A percentile compares a stretch with the other conserved stretches of the same genome.
phyloP scores from a whole-genome alignment of 2,329 filamentous ascomycete genomes.

The Periconia digitata region DNA sequence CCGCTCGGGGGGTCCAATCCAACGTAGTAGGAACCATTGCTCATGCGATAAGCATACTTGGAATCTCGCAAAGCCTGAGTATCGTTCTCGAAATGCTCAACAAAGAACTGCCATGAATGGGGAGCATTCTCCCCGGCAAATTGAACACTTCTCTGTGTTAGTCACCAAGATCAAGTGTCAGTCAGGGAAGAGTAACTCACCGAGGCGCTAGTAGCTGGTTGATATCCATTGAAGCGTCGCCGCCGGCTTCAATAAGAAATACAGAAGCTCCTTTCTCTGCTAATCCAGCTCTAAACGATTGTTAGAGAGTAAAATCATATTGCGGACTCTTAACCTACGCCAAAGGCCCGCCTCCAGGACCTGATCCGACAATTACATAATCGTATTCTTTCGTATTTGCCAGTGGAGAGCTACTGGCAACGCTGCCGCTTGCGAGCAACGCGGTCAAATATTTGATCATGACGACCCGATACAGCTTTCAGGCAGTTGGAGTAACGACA shows the following conservation, averaged over 20 bases:
- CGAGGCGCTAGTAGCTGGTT: constrained; percentile 19
- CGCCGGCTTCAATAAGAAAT: constrained; percentile 59
- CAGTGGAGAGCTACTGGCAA: not conserved
- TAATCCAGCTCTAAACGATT: constrained; percentile 39
- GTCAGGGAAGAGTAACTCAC: constrained; percentile 41
- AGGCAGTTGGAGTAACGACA: too few species aligned
- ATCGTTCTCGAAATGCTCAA: constrained; percentile 57
- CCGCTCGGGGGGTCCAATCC: constrained; percentile 53
- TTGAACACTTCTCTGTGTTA: constrained; percentile 38
- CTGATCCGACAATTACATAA: constrained; percentile 61
- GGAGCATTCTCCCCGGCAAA: constrained; percentile 52
- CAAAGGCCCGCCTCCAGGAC: constrained; percentile 58
- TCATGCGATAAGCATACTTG: constrained; percentile 57
- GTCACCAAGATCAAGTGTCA: not conserved
- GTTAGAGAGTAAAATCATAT: not conserved
- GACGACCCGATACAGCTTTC: too few species aligned
- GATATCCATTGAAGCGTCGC: constrained; percentile 51
- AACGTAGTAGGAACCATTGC: constrained; percentile 52
- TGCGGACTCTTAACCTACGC: constrained; percentile 40
- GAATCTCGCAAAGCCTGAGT: constrained; percentile 54
- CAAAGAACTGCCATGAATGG: constrained; percentile 61
- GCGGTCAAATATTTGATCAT: not conserved
- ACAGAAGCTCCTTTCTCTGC: constrained; percentile 57
- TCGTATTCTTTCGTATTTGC: constrained; percentile 47
- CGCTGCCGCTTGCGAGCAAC: not conserved